Conservation (phyloP, 139 green algal species). For the Chlorokybus atmophyticus region DNA sequence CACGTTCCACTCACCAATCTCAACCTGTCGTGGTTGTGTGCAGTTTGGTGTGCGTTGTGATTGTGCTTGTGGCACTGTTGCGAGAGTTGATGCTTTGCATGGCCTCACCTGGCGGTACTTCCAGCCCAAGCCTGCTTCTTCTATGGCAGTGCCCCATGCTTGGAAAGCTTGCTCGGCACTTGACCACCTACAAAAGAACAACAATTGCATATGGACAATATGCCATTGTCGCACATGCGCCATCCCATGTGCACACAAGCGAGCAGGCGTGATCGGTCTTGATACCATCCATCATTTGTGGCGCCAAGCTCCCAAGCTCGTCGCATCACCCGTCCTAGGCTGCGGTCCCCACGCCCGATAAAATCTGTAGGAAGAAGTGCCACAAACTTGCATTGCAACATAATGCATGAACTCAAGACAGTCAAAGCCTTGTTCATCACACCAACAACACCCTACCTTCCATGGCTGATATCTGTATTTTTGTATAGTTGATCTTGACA, state of each 20-base stretch:
- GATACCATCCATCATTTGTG: conserved; percentile 51
- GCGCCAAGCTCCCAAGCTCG: conserved; percentile 58
- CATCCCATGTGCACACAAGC: too few relatives aligned
- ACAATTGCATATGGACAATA: too few relatives aligned
- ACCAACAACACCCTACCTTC: background rate
- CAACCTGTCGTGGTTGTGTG: conserved; percentile 36
- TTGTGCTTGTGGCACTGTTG: too few relatives aligned
- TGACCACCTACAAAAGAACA: conserved; percentile 28
- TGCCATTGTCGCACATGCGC: too few relatives aligned
- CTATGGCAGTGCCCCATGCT: conserved; percentile 44
- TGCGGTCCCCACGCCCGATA: conserved; percentile 31
- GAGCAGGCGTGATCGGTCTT: too few relatives aligned
- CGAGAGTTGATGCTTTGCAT: too few relatives aligned
- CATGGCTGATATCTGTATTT: background rate
- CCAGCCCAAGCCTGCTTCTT: conserved; percentile 49
- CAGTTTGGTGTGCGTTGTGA: too few relatives aligned
- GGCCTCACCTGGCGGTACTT: conserved; percentile 29
- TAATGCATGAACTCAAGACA: too few relatives aligned
- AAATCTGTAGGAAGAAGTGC: too few relatives aligned
- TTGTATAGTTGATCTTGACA: conserved; percentile 55
- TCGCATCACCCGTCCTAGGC: conserved; percentile 33
- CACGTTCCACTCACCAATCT: conserved; percentile 54
- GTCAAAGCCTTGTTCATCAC: conserved; percentile 1
- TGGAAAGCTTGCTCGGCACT: conserved; percentile 29
- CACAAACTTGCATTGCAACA: too few relatives aligned